Percentiles rank a stretch among this genome's conserved stretches.
Evolutionary conservation across 768 basidiomycete species (phyloP).

Genomic region (Rhizopogon roseolus): DNA sequence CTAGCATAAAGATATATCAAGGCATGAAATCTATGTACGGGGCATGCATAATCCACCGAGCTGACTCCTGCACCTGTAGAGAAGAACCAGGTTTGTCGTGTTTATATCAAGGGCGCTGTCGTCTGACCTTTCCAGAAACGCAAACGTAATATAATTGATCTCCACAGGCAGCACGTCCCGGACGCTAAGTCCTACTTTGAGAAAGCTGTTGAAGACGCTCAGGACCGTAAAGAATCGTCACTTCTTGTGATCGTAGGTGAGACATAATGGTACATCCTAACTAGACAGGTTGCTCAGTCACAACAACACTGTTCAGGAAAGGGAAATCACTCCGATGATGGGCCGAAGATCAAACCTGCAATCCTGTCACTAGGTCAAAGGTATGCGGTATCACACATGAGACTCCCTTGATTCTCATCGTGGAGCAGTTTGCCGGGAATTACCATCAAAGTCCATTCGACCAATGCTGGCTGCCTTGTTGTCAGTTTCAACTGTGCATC

Average conservation of each 20-base stretch:
- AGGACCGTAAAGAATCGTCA: constrained; percentile 48
- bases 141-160: constrained; percentile 65
- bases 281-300: neutral
- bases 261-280: constrained; percentile 15
- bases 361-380: constrained; percentile 77
- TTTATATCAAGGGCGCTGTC: neutral
- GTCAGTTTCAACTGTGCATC: constrained; percentile 31
- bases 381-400: no score
- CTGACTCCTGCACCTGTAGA: neutral
- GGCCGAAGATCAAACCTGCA: constrained; percentile 84
- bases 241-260: constrained; percentile 76
- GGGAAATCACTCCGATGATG: constrained; percentile 72
- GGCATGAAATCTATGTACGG: constrained; percentile 40
- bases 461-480: constrained; percentile 76
- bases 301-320: constrained; percentile 43
- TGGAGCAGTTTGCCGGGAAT: constrained; percentile 63
- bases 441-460: constrained; percentile 64
- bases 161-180: constrained; percentile 85
- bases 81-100: constrained; percentile 2
- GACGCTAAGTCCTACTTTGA: constrained; percentile 77
- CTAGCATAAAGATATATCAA: constrained; percentile 76
- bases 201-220: constrained; percentile 57
- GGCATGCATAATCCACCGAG: neutral
- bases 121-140: constrained; percentile 14
- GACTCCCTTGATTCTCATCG: no score